These are phyloP conservation scores for Medicago truncatula DNA, from an alignment of 306 rosid genomes.

Conservation along the genomic window DNA sequence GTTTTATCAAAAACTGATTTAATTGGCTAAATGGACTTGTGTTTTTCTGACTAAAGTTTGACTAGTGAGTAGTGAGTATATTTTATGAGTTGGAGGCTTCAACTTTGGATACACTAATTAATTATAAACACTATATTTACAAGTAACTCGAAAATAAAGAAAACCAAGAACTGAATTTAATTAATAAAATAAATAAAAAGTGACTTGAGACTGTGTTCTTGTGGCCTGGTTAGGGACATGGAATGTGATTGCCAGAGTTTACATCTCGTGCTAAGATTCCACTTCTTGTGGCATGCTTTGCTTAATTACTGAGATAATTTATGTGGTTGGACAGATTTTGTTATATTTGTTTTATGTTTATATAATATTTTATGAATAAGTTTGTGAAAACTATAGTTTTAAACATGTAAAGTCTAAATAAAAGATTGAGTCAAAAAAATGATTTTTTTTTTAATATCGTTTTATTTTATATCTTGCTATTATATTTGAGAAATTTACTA, in stretches of 20 bases:
- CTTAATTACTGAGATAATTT: neutral
- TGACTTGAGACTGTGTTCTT: conserved; percentile 9
- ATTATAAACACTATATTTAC: neutral
- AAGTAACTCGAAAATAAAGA: neutral
- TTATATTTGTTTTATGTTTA: too few relatives aligned
- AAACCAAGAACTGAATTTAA: neutral
- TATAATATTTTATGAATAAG: too few relatives aligned
- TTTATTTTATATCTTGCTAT: too few relatives aligned
- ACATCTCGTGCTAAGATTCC: conserved; percentile 50
- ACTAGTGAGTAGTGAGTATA: neutral
- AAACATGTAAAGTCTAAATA: neutral
- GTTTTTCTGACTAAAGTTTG: neutral
- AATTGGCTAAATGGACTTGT: neutral
- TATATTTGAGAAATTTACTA: too few relatives aligned
- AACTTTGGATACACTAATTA: neutral
- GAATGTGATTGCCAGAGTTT: conserved; percentile 36
- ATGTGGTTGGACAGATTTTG: too few relatives aligned
- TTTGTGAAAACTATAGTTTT: too few relatives aligned
- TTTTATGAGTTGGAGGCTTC: neutral
- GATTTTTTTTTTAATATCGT: too few relatives aligned
- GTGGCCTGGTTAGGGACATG: conserved; percentile 28
- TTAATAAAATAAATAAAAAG: neutral
- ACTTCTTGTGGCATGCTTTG: neutral
- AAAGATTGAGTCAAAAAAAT: too few relatives aligned
- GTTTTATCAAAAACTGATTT: too few relatives aligned